Evolutionary conservation across 2,329 filamentous ascomycete species (phyloP), one percentile per base, ranked within the genome.

Genomic region (Xylaria hypoxylon): DNA sequence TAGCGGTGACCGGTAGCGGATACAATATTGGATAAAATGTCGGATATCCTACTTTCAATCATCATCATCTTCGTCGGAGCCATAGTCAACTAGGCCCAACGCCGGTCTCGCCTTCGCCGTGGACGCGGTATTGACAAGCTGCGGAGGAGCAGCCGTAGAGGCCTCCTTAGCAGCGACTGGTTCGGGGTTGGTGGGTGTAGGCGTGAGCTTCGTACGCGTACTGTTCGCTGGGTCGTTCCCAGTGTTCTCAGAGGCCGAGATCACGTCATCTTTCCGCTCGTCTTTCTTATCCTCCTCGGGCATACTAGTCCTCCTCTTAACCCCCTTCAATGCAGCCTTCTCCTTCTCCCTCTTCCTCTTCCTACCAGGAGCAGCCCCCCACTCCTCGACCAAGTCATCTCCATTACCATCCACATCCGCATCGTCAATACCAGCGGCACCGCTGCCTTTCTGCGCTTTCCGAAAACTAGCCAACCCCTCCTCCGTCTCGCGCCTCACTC

Each of bases 391-490:
- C 47, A 59, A 72, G 53, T 70, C 71, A 59, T 38, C 76, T 63
- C 38, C 74, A 62, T 26, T 38, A 0, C 59, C 70, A 28, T 38
- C 65, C 6, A 38, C 65, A 22, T 5, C 62, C 63, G n/a, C 67
- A 26, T 40, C 38, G 2, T 8, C 57, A 19, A 0, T 69, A 15
- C 17, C 68, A 19, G 4, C 62, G 65, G n/a, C 60, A 26, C 50
- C 64, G 35, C 59, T 64, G 2, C 63, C 42, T 74, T 76, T 79
- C 78, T 87, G 86, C 72, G 81, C 80, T 75, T 81, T 79, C 60
- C 87, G 80, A 73, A 91, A 91, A 31, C 79, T 79, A 70, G 80
- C 80, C 19, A 91, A 76, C 5, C 86, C 83, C 26, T 86, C 84
- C 72, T 88, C 85, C 44, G 84, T 86, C 80, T 90, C 88, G 31